Evolutionary conservation across 192 early-diverging fungal genomes (phyloP).

Genomic region (Entomortierella chlamydospora): DNA sequence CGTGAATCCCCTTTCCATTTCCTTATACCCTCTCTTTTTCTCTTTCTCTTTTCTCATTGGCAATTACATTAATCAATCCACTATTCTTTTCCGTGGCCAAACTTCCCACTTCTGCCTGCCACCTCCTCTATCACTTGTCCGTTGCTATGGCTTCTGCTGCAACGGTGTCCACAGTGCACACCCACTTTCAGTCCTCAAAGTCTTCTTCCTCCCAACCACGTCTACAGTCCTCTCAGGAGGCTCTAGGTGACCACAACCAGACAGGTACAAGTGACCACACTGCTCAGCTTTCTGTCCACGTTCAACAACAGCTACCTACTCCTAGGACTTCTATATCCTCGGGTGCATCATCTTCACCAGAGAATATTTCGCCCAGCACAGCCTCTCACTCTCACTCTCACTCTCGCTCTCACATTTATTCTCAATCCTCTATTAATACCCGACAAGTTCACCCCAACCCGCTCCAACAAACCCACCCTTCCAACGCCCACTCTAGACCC

Average conservation of each 20-base stretch:
- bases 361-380: slow-evolving; percentile 20
- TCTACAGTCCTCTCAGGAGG: neutral
- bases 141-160: slow-evolving; percentile 30
- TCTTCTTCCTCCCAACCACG: neutral
- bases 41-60: neutral
- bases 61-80: too few species aligned
- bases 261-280: too few species aligned
- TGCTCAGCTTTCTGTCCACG: slow-evolving; percentile 8
- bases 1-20: too few species aligned
- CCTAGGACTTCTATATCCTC: slow-evolving; percentile 41
- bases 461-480: neutral
- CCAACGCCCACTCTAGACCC: neutral
- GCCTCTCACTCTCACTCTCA: slow-evolving; percentile 15
- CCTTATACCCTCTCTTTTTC: too few species aligned
- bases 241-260: neutral
- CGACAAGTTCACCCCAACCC: neutral
- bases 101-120: neutral
- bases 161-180: slow-evolving; percentile 20
- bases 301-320: slow-evolving; percentile 43
- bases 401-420: too few species aligned
- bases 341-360: slow-evolving; percentile 29
- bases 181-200: slow-evolving; percentile 3
- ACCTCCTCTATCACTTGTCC: neutral
- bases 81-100: neutral
- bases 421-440: neutral